Evolutionary conservation across 108 stramenopile species (phyloP).

Genomic region (Pseudonitzschia multistriata): DNA sequence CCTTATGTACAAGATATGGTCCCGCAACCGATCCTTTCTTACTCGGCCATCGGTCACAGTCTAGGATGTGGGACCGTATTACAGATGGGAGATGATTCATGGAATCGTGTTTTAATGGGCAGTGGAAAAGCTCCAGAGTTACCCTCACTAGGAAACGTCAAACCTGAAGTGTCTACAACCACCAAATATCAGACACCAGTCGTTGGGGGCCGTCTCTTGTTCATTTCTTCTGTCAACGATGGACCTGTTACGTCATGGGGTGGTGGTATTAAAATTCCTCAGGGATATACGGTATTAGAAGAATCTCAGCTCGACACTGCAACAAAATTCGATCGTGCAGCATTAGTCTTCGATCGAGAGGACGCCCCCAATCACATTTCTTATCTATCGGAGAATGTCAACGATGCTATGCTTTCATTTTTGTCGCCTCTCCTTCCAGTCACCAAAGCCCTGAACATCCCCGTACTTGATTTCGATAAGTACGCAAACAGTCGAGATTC

Average conservation of each 20-base stretch:
- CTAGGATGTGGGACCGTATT: slow-evolving; percentile 69
- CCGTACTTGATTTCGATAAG: slow-evolving; percentile 77
- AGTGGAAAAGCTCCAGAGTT: slow-evolving; percentile 30
- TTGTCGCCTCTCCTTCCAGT: slow-evolving; percentile 73
- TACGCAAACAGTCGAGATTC: slow-evolving; percentile 57
- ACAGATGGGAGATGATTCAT: slow-evolving; percentile 60
- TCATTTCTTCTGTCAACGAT: slow-evolving; percentile 62
- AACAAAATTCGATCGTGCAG: slow-evolving; percentile 33
- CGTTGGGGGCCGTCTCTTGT: slow-evolving; percentile 34
- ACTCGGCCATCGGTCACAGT: slow-evolving; percentile 72
- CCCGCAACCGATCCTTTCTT: slow-evolving; percentile 23
- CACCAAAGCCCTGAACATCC: slow-evolving; percentile 54
- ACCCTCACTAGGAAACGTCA: background rate
- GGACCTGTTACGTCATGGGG: slow-evolving; percentile 41
- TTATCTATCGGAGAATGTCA: slow-evolving; percentile 59
- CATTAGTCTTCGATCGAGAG: slow-evolving; percentile 50
- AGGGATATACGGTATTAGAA: slow-evolving; percentile 18
- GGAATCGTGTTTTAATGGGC: slow-evolving; percentile 67
- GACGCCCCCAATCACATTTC: slow-evolving; percentile 82
- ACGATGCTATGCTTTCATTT: slow-evolving; percentile 74
- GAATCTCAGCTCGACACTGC: slow-evolving; percentile 27
- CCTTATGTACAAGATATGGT: slow-evolving; percentile 26
- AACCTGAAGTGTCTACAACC: background rate
- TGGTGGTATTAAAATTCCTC: slow-evolving; percentile 17
- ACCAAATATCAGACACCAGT: background rate